A percentile compares a stretch with the other conserved stretches of the same genome.
Conservation (phyloP, 257 asterid species). For the Forsythia suspensa region DNA sequence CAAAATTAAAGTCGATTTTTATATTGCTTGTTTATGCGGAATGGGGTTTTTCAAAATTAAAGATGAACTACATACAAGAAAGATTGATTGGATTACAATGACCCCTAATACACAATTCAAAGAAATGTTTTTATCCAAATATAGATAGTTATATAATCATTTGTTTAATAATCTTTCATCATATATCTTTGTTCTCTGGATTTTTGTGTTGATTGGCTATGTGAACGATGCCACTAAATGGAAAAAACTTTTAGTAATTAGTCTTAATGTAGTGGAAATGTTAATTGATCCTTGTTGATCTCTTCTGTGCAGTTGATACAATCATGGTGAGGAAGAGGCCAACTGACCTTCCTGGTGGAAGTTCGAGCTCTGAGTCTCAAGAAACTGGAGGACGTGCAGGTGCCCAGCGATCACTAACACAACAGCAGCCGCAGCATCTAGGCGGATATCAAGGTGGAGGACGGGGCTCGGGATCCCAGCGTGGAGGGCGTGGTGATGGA, state of each 20-base stretch:
- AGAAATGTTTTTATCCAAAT: not conserved
- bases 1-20: not conserved
- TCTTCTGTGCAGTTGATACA: not conserved
- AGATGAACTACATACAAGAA: not conserved
- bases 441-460: slow-evolving; percentile 54
- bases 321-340: slow-evolving; percentile 80
- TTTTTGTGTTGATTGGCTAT: not conserved
- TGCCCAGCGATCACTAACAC: slow-evolving; percentile 48
- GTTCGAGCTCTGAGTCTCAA: slow-evolving; percentile 64
- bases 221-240: not conserved
- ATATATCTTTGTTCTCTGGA: not conserved
- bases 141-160: not conserved
- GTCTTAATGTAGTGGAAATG: not conserved
- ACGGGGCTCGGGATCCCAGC: slow-evolving; percentile 40
- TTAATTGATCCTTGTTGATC: not conserved
- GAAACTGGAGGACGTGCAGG: slow-evolving; percentile 63
- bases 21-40: not conserved
- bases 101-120: not conserved
- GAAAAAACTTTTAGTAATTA: not conserved
- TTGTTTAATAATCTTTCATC: not conserved
- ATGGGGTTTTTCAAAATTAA: not conserved
- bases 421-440: slow-evolving; percentile 38
- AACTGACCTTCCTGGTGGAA: slow-evolving; percentile 59
- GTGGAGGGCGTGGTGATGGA: slow-evolving; percentile 51
- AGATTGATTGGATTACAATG: not conserved